Base-by-base conservation (phyloP, 2,329 filamentous ascomycete species). In the Fusarium sp. region DNA sequence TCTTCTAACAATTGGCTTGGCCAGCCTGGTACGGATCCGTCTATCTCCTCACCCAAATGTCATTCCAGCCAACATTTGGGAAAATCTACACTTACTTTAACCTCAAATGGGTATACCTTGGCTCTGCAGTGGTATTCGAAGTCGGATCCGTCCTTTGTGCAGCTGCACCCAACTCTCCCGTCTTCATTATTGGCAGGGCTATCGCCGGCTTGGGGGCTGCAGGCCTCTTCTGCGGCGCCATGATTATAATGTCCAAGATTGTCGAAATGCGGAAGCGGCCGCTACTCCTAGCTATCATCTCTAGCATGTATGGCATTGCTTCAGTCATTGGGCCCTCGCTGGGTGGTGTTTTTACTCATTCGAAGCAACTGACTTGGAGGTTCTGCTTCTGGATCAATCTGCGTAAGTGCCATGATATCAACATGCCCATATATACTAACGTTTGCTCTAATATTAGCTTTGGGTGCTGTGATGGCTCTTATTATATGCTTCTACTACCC, bases 181-280 rank as follows among this genome's bases (percentile, higher is more conserved):
- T 72, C 4, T 73, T 80, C 3, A 79, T 80, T n/a, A 59, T 71
- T 0, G 78, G 78, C 0, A 71, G 78, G 15, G 75, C 75, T 0
- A 41, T 80, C 1, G 70, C 77, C 4, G 78, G 77, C 2, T 34
- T 76, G 2, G 78, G 77, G 1, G 65, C 59, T 3, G 50, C 67
- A 0, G 67, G 67, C 0, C 35, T 70, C 0, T 56, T 53, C 43
- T 69, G 62, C 2, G 67, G 65, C 1, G 40, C 62, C 2, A 50
- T 69, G 48, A 59, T 60, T 0, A 58, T 70, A 1, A 26, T 61
- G 8, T 44, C 59, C 0, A 48, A 57, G 9, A 61, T 64, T 8
- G 65, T 67, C 0, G 54, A 60, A 3, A 51, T 69, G 48, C 35
- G 55, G 6, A 68, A 53, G 8, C 45, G 58, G 0, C 62, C 67